Conservation (phyloP, 2,329 filamentous ascomycete species). For the Bertia moriformis region DNA sequence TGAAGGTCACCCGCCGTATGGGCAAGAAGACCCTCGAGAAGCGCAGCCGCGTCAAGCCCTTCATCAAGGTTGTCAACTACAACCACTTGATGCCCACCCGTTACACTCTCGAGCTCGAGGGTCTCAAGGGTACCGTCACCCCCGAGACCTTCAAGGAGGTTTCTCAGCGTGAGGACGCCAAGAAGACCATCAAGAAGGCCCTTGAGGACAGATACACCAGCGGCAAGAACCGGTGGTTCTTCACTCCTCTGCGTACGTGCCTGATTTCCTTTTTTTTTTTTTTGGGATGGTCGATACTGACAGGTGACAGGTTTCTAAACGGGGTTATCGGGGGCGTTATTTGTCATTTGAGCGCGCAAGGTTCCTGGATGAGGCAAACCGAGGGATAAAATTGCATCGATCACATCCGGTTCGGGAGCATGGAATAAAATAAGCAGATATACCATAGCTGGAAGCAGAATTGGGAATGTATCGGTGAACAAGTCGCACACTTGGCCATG, state of each 20-base stretch:
- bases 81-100: conserved; percentile 99
- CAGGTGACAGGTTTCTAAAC: conserved; percentile 1
- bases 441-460: conserved; percentile 1
- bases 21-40: conserved; percentile 89
- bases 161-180: conserved; percentile 94
- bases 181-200: conserved; percentile 99
- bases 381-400: conserved; percentile 1
- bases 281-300: too few relatives aligned
- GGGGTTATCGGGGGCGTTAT: neutral
- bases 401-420: neutral
- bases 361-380: neutral
- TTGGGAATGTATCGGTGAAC: neutral
- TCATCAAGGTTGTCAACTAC: conserved; percentile 99
- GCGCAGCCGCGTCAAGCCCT: conserved; percentile 99
- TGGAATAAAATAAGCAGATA: neutral
- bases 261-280: conserved; percentile 1
- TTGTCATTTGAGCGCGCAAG: conserved; percentile 1
- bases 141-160: conserved; percentile 99
- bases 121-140: conserved; percentile 82
- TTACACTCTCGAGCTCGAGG: conserved; percentile 98
- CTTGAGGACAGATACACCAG: conserved; percentile 98
- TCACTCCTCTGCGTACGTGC: conserved; percentile 76
- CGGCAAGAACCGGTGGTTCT: conserved; percentile 99
- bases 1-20: conserved; percentile 96
- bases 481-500: neutral